Evolutionary conservation across 2,329 filamentous ascomycete genomes (phyloP).

Genomic region (Claviceps africana): DNA sequence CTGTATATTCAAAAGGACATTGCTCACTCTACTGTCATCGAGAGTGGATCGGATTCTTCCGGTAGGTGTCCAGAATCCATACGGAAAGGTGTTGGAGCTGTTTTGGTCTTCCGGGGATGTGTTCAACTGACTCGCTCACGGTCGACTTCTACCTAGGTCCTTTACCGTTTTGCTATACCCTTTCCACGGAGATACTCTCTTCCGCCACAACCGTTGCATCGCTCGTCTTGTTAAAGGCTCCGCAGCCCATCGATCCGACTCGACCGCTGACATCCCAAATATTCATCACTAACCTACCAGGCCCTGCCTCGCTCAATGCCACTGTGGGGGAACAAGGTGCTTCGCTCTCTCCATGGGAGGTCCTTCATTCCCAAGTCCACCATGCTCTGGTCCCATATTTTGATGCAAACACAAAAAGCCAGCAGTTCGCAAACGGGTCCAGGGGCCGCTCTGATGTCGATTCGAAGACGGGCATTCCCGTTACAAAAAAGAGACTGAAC

Average conservation of each 20-base stretch:
- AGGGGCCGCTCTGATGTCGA: conserved; percentile 74
- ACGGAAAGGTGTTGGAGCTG: neutral
- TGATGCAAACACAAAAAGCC: conserved; percentile 82
- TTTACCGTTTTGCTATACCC: conserved; percentile 57
- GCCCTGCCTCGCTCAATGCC: conserved; percentile 56
- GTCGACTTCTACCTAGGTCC: conserved; percentile 20
- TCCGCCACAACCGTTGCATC: conserved; percentile 70
- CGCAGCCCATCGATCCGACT: conserved; percentile 71
- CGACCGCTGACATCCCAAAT: conserved; percentile 77
- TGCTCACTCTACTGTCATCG: conserved; percentile 35
- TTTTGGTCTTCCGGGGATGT: neutral
- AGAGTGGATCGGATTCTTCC: conserved; percentile 32
- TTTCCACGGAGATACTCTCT: conserved; percentile 70
- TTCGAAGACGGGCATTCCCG: conserved; percentile 84
- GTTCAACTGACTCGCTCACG: neutral
- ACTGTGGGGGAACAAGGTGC: conserved; percentile 56
- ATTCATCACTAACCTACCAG: conserved; percentile 83
- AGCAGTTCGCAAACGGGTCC: conserved; percentile 49
- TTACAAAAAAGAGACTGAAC: conserved; percentile 93
- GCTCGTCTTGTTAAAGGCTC: conserved; percentile 79
- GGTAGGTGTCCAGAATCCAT: conserved; percentile 21
- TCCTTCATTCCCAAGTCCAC: conserved; percentile 82
- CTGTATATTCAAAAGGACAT: conserved; percentile 85
- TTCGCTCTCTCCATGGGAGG: conserved; percentile 73
- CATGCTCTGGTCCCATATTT: conserved; percentile 91